Evolutionary conservation across 2,329 filamentous ascomycete species (phyloP).

Genomic region (Fonsecaea multimorphosa): DNA sequence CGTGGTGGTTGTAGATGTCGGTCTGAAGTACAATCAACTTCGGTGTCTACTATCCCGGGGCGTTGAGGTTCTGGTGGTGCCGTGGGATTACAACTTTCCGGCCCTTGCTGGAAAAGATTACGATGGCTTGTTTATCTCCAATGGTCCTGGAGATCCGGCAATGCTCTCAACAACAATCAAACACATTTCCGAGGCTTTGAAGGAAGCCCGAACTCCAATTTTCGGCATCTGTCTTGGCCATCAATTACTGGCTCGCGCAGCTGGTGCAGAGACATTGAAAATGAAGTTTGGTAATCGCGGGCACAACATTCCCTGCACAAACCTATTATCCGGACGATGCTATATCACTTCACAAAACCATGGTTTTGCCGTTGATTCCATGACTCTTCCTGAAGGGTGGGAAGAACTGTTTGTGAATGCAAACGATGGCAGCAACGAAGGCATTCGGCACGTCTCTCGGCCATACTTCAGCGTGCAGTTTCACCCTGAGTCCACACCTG

Average conservation of each 20-base stretch:
- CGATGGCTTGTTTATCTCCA: slow-evolving; percentile 96
- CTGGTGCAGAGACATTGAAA: slow-evolving; percentile 84
- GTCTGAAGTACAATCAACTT: slow-evolving; percentile 98
- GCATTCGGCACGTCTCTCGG: slow-evolving; percentile 82
- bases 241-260: slow-evolving; percentile 86
- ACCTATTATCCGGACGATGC: slow-evolving; percentile 91
- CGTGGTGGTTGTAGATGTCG: slow-evolving; percentile 92
- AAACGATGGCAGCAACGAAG: slow-evolving; percentile 97
- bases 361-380: slow-evolving; percentile 88
- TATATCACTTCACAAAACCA: slow-evolving; percentile 99
- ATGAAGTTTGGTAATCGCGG: slow-evolving; percentile 99
- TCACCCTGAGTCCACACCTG: slow-evolving; percentile 95
- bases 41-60: slow-evolving; percentile 89
- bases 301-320: slow-evolving; percentile 98
- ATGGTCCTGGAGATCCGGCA: slow-evolving; percentile 94
- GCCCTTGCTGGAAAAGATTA: slow-evolving; percentile 79
- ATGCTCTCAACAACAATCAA: slow-evolving; percentile 79
- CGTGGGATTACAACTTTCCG: slow-evolving; percentile 94
- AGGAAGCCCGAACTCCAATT: slow-evolving; percentile 81
- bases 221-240: slow-evolving; percentile 97
- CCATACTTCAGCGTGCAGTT: slow-evolving; percentile 99
- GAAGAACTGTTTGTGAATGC: slow-evolving; percentile 96
- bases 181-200: slow-evolving; percentile 76
- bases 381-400: slow-evolving; percentile 78
- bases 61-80: slow-evolving; percentile 91